A percentile compares a stretch with the other conserved stretches of the same genome.
Evolutionary conservation across 140 eudicot genomes (phyloP).

Genomic region (Anethum foeniculum): DNA sequence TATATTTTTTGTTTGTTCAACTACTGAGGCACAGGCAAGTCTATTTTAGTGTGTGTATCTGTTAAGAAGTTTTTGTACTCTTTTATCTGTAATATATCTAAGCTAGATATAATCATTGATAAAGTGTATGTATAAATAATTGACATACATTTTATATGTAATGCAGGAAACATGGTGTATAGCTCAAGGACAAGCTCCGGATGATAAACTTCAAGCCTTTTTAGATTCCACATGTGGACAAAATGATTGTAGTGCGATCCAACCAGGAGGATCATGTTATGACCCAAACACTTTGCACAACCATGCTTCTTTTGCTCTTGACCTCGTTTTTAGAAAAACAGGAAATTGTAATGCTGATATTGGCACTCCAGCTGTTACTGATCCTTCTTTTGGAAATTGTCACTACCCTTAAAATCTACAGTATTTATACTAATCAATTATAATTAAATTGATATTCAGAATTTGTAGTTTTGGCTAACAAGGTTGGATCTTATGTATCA

Average conservation of each 20-base stretch:
- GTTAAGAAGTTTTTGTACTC: no score
- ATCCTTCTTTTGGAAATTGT: slow-evolving; percentile 14
- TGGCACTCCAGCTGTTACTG: background rate
- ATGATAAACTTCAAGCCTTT: background rate
- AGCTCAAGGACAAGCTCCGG: background rate
- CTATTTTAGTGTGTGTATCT: background rate
- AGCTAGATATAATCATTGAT: no score
- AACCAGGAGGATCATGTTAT: slow-evolving; percentile 18
- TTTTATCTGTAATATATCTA: no score
- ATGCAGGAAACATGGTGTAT: background rate
- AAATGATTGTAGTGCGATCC: slow-evolving; percentile 8
- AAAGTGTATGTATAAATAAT: no score
- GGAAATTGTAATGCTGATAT: slow-evolving; percentile 13
- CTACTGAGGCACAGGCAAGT: background rate
- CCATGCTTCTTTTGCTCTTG: slow-evolving; percentile 25
- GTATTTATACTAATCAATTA: no score
- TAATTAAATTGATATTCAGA: no score
- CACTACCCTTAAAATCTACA: background rate
- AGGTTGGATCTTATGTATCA: no score
- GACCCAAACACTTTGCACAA: slow-evolving; percentile 8
- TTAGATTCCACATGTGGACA: slow-evolving; percentile 6
- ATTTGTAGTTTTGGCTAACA: no score
- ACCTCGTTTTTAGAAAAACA: slow-evolving; percentile 3
- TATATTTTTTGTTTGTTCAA: background rate
- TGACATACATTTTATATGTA: background rate